Base-by-base conservation (phyloP, 352 stramenopile species). In the Globisporangium ultimum region DNA sequence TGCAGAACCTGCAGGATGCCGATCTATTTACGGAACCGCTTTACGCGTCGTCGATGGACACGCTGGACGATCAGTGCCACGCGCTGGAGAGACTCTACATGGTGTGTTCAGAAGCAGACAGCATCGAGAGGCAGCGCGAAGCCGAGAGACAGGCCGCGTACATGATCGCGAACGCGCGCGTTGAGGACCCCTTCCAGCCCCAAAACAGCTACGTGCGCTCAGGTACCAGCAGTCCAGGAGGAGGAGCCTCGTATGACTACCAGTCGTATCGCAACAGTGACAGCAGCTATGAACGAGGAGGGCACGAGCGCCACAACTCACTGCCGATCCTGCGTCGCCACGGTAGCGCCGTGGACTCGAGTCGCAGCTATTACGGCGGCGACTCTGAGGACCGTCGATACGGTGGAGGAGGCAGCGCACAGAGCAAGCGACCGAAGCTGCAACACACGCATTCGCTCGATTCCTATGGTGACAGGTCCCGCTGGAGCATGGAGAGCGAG, bases 391-490 rank as follows among this genome's bases (percentile, higher is more conserved):
- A 69, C 20, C 51, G 66, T 14, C 61, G 57, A 24, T 69, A 75
- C 22, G 45, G 61, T n/a, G 40, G 40, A 45, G 24, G 24, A 28
- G 24, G 24, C 24, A 43, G 14, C 3, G 69, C 61, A 32, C 70
- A 50, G 21, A 71, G 48, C 42, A 91, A 91, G 68, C 71, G 81
- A 9, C 63, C 75, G 5, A 85, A 84, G 61, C 66, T 91, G 28
- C 60, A 83, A 42, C 81, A 91, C 41, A 73, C 79, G 47, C 78
- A 88, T 57, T 88, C 77, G 49, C 64, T 83, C 61, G 79, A 80
- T 36, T 66, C 66, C 3, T 36, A 36, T 5, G 28, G 28, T 5
- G 5, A 36, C 28, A 6, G 28, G 7, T 36, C 28, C 3, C 28
- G 28, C 4, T 36, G 28, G 28, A 5, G 4, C 5, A 36, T 36